Evolutionary conservation across 257 asterid genomes (phyloP), one percentile per base, ranked within the genome.

Genomic region (Lycium barbarum): DNA sequence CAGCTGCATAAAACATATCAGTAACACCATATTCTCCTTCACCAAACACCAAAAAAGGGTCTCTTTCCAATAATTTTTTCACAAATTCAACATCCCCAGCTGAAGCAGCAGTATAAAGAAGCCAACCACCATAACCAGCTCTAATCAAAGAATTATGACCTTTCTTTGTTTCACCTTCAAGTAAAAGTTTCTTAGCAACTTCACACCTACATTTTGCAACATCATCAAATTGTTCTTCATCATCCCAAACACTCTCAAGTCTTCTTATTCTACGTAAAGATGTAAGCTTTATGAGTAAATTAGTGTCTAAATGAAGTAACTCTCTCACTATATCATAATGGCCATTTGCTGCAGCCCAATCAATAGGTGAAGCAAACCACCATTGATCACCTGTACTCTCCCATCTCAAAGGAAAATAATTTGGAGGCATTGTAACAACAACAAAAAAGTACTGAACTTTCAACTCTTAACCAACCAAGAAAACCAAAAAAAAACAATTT

Each of bases 111-210:
- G 98, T 93, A 91, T 96, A 96, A 35, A 96, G 88, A 61, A 96
- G 97, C 99, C 99, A 96, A 13, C 99, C 99, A 2, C 99, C 99
- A 79, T 95, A 96, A 36, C 99, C 99, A 22, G 97, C 98, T 83
- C 92, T 84, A 83, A 96, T 91, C 83, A 96, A 61, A 9, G 98
- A 93, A 53, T 94, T 97, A 5, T 84, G 88, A 45, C 95, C 97
- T 70, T 83, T 85, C 81, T 82, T 88, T 43, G 84, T 80, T 26
- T 96, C 93, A 43, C 95, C 91, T 49, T 91, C 97, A 1, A 87
- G 90, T 57, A 93, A 83, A n/a, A 96, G 97, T 51, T 90, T 91
- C 3, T 71, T 82, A 0, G 99, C 99, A 51, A 96, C 97, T 9
- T 83, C 86, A 58, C 95, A 91, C 84, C 98, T 83, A 87, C 92